Evolutionary conservation across 352 stramenopile species (phyloP).

Genomic region (Nothophytophthora sp.): DNA sequence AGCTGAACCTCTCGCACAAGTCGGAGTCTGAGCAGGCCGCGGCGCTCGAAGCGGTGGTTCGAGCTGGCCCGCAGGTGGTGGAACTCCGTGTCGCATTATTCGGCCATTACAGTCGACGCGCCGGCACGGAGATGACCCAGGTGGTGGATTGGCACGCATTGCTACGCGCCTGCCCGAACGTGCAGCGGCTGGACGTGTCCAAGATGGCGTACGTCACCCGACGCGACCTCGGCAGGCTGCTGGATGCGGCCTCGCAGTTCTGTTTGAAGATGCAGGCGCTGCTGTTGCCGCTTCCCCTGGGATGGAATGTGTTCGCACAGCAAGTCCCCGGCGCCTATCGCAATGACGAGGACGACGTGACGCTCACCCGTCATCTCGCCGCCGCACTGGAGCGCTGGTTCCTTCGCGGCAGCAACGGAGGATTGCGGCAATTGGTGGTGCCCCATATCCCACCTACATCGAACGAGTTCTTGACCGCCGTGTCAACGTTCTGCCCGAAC

Average conservation of each 20-base stretch:
- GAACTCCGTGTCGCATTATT: constrained; percentile 55
- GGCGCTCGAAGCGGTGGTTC: constrained; percentile 16
- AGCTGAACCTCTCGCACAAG: constrained; percentile 56
- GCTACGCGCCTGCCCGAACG: constrained; percentile 36
- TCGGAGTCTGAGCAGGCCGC: constrained; percentile 20
- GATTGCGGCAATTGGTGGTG: constrained; percentile 44
- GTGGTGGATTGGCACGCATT: constrained; percentile 39
- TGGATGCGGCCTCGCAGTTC: constrained; percentile 33
- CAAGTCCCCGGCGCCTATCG: constrained; percentile 18
- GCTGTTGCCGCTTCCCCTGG: constrained; percentile 39
- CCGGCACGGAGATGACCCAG: constrained; percentile 30
- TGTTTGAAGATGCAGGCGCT: constrained; percentile 52
- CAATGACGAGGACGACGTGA: constrained; percentile 26
- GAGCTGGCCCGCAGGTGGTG: constrained; percentile 25
- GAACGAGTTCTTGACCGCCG: constrained; percentile 37
- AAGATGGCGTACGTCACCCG: constrained; percentile 54
- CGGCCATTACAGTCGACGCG: constrained; percentile 34
- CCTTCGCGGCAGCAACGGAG: constrained; percentile 23
- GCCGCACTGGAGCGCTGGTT: constrained; percentile 45
- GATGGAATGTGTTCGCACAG: constrained; percentile 39
- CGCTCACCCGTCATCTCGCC: constrained; percentile 28
- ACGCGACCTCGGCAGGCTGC: constrained; percentile 32
- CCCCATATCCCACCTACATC: constrained; percentile 36
- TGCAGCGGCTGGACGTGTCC: constrained; percentile 51
- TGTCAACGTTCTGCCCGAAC: constrained; percentile 43